Conservation (phyloP, 768 basidiomycete genomes). For the Udeniomyces megalosporus region DNA sequence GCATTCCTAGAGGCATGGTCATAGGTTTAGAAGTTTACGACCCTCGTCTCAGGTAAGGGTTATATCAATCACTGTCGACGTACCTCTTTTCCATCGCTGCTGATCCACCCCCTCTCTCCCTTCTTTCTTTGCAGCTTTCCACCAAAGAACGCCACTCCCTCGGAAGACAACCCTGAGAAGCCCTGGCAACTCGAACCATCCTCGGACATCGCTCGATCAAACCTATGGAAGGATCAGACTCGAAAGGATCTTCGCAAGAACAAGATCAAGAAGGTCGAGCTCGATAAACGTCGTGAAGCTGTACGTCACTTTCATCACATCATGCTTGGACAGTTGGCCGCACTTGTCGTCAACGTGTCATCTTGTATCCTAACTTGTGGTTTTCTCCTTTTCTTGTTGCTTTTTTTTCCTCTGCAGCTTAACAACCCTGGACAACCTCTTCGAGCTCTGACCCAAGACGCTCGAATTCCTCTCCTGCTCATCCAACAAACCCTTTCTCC, state of each 20-base stretch:
- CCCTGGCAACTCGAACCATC: constrained; percentile 40
- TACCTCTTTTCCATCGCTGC: not conserved
- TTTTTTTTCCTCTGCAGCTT: constrained; percentile 35
- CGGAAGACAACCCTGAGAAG: constrained; percentile 23
- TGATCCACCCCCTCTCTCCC: not conserved
- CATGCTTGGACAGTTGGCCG: too few species aligned
- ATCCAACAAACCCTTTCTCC: constrained; percentile 50
- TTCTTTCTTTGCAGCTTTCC: constrained; percentile 46
- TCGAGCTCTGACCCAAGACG: constrained; percentile 51
- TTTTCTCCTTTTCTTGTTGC: not conserved
- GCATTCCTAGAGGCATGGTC: constrained; percentile 55
- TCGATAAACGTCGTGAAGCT: constrained; percentile 66
- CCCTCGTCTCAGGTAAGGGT: constrained; percentile 60
- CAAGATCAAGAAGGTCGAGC: constrained; percentile 60
- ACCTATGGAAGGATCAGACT: constrained; percentile 48
- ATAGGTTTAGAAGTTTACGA: constrained; percentile 68
- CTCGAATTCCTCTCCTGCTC: constrained; percentile 66
- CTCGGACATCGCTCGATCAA: constrained; percentile 43
- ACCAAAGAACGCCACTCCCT: constrained; percentile 51
- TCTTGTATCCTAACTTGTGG: not conserved
- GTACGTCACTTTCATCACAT: too few species aligned
- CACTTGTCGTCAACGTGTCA: too few species aligned
- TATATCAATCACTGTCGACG: not conserved
- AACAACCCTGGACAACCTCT: constrained; percentile 62
- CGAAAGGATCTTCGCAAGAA: constrained; percentile 44